These are phyloP conservation scores for Ceratocystis albifundus DNA, from an alignment of 2,329 filamentous ascomycete genomes.

Conservation along the genomic window DNA sequence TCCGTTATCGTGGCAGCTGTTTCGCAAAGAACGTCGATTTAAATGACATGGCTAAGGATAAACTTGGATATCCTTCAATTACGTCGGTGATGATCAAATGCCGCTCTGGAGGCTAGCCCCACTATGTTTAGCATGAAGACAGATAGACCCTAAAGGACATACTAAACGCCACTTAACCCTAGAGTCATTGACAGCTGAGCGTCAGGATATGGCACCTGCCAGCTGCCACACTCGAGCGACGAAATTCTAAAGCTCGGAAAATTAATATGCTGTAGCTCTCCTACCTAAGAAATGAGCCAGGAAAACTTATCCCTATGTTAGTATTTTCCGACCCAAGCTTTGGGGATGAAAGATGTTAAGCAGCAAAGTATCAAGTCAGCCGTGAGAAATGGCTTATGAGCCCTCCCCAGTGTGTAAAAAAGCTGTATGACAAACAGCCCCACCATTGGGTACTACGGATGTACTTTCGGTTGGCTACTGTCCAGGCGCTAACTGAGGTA, in stretches of 20 bases:
- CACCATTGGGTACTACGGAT: neutral
- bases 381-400: neutral
- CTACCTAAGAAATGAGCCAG: too few relatives aligned
- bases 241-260: too few relatives aligned
- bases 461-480: neutral
- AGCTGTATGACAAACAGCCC: neutral
- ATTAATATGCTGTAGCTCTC: too few relatives aligned
- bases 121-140: neutral
- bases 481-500: neutral
- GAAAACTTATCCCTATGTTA: too few relatives aligned
- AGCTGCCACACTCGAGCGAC: too few relatives aligned
- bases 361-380: too few relatives aligned
- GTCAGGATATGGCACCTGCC: neutral
- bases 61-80: slow-evolving; percentile 1
- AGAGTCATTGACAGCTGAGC: neutral
- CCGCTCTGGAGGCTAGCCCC: slow-evolving; percentile 7
- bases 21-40: slow-evolving; percentile 10
- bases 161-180: neutral
- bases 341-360: too few relatives aligned
- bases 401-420: neutral
- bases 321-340: too few relatives aligned
- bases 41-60: slow-evolving; percentile 6
- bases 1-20: neutral
- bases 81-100: slow-evolving; percentile 9
- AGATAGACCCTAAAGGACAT: neutral